Conservation (phyloP, 345 rosid genomes). For the Theobroma cacao region DNA sequence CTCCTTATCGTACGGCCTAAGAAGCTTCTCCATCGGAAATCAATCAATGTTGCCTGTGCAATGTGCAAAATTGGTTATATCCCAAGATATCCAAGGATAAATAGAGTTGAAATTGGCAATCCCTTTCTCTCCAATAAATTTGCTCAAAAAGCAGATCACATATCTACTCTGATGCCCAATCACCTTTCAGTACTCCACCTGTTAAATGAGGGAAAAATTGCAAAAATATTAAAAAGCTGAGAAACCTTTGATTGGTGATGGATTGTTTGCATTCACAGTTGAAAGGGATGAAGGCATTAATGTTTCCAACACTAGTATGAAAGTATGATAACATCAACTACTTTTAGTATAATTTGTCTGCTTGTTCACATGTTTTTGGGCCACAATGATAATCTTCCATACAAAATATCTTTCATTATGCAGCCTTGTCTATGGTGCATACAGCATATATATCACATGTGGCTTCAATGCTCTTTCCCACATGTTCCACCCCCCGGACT, state of each 20-base stretch:
- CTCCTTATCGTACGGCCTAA: conserved; percentile 70
- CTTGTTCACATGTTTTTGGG: conserved; percentile 26
- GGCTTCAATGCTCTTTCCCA: not conserved
- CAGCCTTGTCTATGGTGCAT: not conserved
- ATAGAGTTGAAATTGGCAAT: not conserved
- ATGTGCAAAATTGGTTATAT: not conserved
- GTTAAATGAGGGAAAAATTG: conserved; percentile 22
- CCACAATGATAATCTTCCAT: conserved; percentile 28
- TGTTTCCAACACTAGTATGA: conserved; percentile 17
- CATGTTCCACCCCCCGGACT: not conserved
- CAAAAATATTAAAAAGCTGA: not conserved
- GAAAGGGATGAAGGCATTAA: conserved; percentile 15
- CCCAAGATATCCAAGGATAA: not conserved
- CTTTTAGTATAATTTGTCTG: conserved; percentile 37
- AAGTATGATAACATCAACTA: conserved; percentile 19
- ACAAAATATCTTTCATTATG: conserved; percentile 26
- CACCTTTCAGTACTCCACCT: conserved; percentile 8
- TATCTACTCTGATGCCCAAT: conserved; percentile 12
- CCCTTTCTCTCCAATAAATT: conserved; percentile 14
- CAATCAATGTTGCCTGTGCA: not conserved
- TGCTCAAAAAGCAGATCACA: conserved; percentile 18
- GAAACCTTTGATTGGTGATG: conserved; percentile 1
- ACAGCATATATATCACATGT: not conserved
- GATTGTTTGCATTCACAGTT: not conserved
- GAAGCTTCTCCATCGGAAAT: conserved; percentile 69